Percentiles rank a stretch among this genome's conserved stretches.
Conservation (phyloP, 768 basidiomycete species). For the Suillus cothurnatus region DNA sequence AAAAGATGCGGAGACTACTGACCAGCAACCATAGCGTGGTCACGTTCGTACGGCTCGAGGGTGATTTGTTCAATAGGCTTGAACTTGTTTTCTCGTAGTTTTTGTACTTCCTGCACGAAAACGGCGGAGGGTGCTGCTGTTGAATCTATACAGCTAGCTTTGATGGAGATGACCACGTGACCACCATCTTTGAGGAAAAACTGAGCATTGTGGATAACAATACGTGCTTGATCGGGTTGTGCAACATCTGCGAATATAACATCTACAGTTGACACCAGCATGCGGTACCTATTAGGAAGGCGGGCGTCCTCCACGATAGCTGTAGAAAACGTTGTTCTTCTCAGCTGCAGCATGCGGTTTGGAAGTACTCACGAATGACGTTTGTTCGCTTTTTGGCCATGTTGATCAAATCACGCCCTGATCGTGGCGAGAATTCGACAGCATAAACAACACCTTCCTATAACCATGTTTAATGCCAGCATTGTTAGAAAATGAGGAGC, state of each 20-base stretch:
- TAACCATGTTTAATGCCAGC: conserved; percentile 16
- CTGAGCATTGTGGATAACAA: conserved; percentile 90
- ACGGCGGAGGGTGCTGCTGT: conserved; percentile 89
- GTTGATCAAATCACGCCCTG: conserved; percentile 95
- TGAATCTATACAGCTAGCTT: conserved; percentile 98
- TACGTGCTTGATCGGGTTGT: conserved; percentile 98
- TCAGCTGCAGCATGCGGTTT: conserved; percentile 1
- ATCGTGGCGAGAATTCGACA: conserved; percentile 96
- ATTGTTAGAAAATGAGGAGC: conserved; percentile 6
- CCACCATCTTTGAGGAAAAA: conserved; percentile 95
- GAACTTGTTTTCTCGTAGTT: conserved; percentile 73
- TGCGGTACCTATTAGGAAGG: conserved; percentile 94
- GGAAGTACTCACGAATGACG: conserved; percentile 79
- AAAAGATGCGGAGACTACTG: conserved; percentile 22
- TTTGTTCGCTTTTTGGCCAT: conserved; percentile 99
- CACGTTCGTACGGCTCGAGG: conserved; percentile 89
- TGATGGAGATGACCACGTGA: conserved; percentile 95
- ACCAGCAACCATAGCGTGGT: conserved; percentile 91
- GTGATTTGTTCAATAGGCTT: conserved; percentile 97
- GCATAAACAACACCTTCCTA: conserved; percentile 97
- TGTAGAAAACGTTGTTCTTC: conserved; percentile 30
- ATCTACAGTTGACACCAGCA: conserved; percentile 94
- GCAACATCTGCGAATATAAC: conserved; percentile 99
- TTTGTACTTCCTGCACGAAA: conserved; percentile 86
- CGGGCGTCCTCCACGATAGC: conserved; percentile 98